Evolutionary conservation across 2,329 filamentous ascomycete species (phyloP).

Genomic region (Talaromyces funiculosus): DNA sequence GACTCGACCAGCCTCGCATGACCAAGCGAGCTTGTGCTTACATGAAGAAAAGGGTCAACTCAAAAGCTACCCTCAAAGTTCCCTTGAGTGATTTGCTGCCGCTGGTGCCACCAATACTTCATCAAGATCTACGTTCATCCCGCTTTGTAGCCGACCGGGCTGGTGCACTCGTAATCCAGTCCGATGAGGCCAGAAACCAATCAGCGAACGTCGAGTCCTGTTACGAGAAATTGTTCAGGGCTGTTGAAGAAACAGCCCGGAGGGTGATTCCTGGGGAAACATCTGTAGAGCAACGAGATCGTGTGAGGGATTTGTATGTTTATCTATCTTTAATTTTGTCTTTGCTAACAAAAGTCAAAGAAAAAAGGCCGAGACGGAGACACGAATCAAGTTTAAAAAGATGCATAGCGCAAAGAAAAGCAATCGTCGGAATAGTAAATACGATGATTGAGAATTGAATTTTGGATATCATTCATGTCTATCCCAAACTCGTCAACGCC

Average conservation of each 20-base stretch:
- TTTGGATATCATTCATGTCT: slow-evolving; percentile 5
- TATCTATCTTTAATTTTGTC: not conserved
- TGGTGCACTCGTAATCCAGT: slow-evolving; percentile 55
- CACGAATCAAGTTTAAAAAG: slow-evolving; percentile 55
- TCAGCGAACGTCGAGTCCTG: slow-evolving; percentile 55
- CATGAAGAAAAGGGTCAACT: slow-evolving; percentile 51
- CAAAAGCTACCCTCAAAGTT: slow-evolving; percentile 60
- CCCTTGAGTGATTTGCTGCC: slow-evolving; percentile 48
- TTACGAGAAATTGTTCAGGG: slow-evolving; percentile 52
- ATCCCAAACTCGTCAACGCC: not conserved
- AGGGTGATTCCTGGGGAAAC: slow-evolving; percentile 56
- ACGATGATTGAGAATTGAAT: slow-evolving; percentile 30
- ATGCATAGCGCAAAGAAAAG: slow-evolving; percentile 58
- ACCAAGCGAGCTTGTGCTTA: not conserved
- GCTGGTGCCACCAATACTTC: slow-evolving; percentile 51
- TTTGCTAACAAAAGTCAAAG: slow-evolving; percentile 26
- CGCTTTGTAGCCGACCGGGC: slow-evolving; percentile 53
- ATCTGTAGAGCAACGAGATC: slow-evolving; percentile 49
- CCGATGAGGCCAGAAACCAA: slow-evolving; percentile 59
- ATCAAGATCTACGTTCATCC: slow-evolving; percentile 46
- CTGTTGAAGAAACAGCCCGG: slow-evolving; percentile 49
- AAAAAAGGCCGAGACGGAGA: slow-evolving; percentile 55
- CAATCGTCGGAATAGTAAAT: slow-evolving; percentile 41
- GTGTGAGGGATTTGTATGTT: slow-evolving; percentile 37
- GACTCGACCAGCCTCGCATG: not conserved